Evolutionary conservation across 331 rosid genomes (phyloP).

Genomic region (Malus hybrid): DNA sequence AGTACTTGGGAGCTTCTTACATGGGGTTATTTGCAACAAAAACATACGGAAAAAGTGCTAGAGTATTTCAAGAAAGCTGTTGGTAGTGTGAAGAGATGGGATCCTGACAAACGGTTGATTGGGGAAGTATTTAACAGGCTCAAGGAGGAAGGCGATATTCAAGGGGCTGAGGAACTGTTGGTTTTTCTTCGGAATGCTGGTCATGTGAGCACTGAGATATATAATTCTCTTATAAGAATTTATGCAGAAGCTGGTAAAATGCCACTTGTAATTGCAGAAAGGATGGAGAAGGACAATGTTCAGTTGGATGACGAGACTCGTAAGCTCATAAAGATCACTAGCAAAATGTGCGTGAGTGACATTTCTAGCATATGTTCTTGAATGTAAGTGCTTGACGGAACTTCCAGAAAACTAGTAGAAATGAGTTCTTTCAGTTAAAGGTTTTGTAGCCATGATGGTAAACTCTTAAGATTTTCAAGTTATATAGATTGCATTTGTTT

Average conservation of each 20-base stretch:
- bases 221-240: conserved; percentile 51
- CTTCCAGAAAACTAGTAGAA: background rate
- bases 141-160: conserved; percentile 45
- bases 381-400: background rate
- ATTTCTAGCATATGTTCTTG: conserved; percentile 34
- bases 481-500: background rate
- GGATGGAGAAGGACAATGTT: conserved; percentile 76
- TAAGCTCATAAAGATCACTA: conserved; percentile 48
- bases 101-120: conserved; percentile 39
- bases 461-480: background rate
- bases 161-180: conserved; percentile 66
- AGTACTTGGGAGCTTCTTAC: conserved; percentile 84
- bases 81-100: conserved; percentile 67
- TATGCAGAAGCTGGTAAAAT: conserved; percentile 73
- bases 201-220: conserved; percentile 57
- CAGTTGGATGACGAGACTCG: conserved; percentile 63
- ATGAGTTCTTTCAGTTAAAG: background rate
- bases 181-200: conserved; percentile 48
- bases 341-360: conserved; percentile 69
- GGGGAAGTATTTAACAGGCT: conserved; percentile 46
- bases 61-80: conserved; percentile 52
- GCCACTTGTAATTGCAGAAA: conserved; percentile 71
- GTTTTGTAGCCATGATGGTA: background rate
- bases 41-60: conserved; percentile 41
- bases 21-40: conserved; percentile 53